Evolutionary conservation across 2,329 filamentous ascomycete genomes (phyloP).

Genomic region (Ophiocordyceps australis): DNA sequence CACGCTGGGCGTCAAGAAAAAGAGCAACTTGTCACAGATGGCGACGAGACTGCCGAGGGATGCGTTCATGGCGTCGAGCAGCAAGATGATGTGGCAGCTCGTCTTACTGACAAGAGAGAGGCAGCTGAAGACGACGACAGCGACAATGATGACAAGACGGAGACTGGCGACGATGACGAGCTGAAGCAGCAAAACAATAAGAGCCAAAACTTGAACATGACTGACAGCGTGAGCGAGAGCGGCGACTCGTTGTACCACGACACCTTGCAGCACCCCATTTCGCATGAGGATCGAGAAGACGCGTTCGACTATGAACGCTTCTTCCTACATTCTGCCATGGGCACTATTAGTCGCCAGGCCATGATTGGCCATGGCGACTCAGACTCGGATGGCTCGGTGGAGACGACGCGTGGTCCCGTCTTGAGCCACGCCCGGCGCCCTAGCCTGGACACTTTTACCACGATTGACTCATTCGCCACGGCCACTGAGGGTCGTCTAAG

Average conservation of each 20-base stretch:
- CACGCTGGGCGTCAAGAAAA: no score
- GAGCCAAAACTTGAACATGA: no score
- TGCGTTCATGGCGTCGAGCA: no score
- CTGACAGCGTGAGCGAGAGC: slow-evolving; percentile 39
- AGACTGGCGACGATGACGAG: slow-evolving; percentile 4
- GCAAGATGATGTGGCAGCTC: slow-evolving; percentile 1
- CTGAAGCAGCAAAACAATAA: slow-evolving; percentile 1
- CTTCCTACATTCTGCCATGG: slow-evolving; percentile 84
- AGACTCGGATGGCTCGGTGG: slow-evolving; percentile 40
- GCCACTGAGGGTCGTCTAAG: slow-evolving; percentile 30
- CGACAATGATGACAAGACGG: not conserved
- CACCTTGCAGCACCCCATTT: slow-evolving; percentile 38
- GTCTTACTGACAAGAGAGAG: slow-evolving; percentile 1
- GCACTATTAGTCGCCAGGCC: slow-evolving; percentile 39
- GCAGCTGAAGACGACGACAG: not conserved
- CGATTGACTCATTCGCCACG: slow-evolving; percentile 33
- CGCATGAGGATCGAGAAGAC: slow-evolving; percentile 85
- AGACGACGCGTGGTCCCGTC: slow-evolving; percentile 35
- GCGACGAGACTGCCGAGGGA: no score
- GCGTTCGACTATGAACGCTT: slow-evolving; percentile 96
- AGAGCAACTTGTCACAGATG: no score
- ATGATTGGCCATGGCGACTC: slow-evolving; percentile 23
- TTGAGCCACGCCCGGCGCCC: slow-evolving; percentile 16
- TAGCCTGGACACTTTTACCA: slow-evolving; percentile 26
- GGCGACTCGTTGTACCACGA: slow-evolving; percentile 47